These are phyloP conservation scores for Aspergillus bridgeri DNA, from an alignment of 495 filamentous ascomycete genomes.

Conservation along the genomic window DNA sequence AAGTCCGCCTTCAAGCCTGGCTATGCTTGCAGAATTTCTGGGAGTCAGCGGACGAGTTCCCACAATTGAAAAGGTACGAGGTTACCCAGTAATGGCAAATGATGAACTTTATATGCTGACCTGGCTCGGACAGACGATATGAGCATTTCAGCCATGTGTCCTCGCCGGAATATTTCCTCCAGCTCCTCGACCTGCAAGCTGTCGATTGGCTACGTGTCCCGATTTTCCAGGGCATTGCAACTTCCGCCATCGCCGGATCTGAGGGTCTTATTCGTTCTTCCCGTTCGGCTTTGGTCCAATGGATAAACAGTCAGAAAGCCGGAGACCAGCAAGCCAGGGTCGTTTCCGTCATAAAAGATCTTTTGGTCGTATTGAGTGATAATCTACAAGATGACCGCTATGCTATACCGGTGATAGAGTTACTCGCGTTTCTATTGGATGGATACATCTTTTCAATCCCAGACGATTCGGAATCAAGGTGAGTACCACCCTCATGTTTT, in stretches of 20 bases:
- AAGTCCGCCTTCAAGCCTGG: slow-evolving; percentile 70
- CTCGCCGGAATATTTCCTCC: slow-evolving; percentile 39
- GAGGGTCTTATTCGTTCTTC: slow-evolving; percentile 75
- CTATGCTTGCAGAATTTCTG: slow-evolving; percentile 42
- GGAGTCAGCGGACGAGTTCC: slow-evolving; percentile 30
- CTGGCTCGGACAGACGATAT: slow-evolving; percentile 33
- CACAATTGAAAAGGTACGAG: slow-evolving; percentile 33
- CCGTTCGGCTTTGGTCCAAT: slow-evolving; percentile 62
- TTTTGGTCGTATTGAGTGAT: slow-evolving; percentile 41
- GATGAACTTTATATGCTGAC: slow-evolving; percentile 16
- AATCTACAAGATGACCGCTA: slow-evolving; percentile 63
- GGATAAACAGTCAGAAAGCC: slow-evolving; percentile 36
- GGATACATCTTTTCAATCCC: slow-evolving; percentile 25
- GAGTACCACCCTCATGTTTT: neutral
- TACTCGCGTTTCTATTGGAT: slow-evolving; percentile 69
- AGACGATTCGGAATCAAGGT: slow-evolving; percentile 23
- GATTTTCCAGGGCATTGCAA: slow-evolving; percentile 72
- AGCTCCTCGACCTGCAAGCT: slow-evolving; percentile 36
- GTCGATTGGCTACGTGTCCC: slow-evolving; percentile 39
- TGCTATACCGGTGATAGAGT: slow-evolving; percentile 69
- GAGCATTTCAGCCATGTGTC: slow-evolving; percentile 47
- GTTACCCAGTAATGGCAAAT: neutral
- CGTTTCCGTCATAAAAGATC: slow-evolving; percentile 34
- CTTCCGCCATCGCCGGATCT: slow-evolving; percentile 77
- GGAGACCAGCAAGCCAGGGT: slow-evolving; percentile 28